Evolutionary conservation across 495 filamentous ascomycete species (phyloP), one percentile per base, ranked within the genome.

Genomic region (Xanthoparmelia taractica): DNA sequence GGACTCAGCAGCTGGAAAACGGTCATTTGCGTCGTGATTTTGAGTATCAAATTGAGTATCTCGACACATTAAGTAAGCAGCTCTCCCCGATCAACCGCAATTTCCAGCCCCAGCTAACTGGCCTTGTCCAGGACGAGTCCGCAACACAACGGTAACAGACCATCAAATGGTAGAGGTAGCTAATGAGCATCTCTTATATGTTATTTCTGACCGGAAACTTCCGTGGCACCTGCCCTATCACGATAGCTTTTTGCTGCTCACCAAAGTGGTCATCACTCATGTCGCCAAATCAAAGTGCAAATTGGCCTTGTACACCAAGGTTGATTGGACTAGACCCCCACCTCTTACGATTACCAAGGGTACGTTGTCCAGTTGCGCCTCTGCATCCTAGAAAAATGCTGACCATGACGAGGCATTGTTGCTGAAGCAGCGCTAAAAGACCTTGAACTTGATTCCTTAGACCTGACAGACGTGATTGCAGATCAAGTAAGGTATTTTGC

Each of bases 121-220:
- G 80, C 79, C 78, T 54, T 29, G 5, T 1, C 27, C 29, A 54
- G 50, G 50, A 54, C 74, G 68, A 80, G 79, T 59, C 75, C 81
- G 57, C 79, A 79, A 64, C 82, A 84, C 57, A 23, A 66, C 59
- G 12, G 84, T 96, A 41, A 80, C 82, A 4, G 94, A 97, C 74
- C 85, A 88, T 67, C 94, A 98, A 71, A 84, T 87, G 64, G 91
- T 98, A 62, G 94, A 98, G 60, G 81, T 96, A 27, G 83, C 89
- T 68, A 96, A 92, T 73, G 95, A 97, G 66, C 93, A 97, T 71
- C 80, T 97, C 52, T 96, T 92, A 72, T 98, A 98, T 73, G 91
- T 96, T 45, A 82, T 97, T 55, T 91, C 90, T 18, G 90, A 97
- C 71, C 84, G 85, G 65, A 91, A 90, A 69, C 88, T 84, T 0